phyloP scores from a whole-genome alignment of 306 rosid genomes.

The Trifolium fragiferum region DNA sequence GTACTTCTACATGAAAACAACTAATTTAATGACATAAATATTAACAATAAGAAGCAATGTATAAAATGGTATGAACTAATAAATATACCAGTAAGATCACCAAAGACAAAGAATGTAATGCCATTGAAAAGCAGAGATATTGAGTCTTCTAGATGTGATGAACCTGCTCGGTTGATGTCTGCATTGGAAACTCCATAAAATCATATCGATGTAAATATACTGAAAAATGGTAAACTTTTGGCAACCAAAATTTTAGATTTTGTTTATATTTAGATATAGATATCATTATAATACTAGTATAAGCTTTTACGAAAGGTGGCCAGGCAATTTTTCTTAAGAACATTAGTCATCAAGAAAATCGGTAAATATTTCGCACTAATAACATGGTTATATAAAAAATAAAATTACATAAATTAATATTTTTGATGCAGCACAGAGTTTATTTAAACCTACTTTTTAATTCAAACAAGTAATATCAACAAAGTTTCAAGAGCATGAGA shows the following conservation, averaged over 20 bases:
- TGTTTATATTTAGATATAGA: no score
- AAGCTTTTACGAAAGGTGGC: no score
- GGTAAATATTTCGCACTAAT: no score
- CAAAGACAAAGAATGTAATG: constrained; percentile 13
- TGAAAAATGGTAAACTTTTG: background rate
- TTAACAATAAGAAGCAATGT: background rate
- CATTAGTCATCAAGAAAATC: no score
- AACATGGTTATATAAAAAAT: no score
- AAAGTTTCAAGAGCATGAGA: no score
- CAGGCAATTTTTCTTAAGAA: no score
- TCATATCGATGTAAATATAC: background rate
- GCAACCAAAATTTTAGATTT: background rate
- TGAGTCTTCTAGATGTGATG: constrained; percentile 15
- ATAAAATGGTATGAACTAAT: background rate
- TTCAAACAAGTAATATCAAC: no score
- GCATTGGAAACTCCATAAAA: constrained; percentile 10
- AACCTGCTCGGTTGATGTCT: background rate
- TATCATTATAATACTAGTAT: no score
- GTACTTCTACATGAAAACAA: no score
- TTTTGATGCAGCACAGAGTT: background rate
- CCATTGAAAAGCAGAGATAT: constrained; percentile 35
- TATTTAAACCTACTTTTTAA: no score
- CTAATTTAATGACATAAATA: background rate
- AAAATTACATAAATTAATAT: no score
- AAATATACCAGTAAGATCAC: constrained; percentile 27